Conservation (phyloP, 768 basidiomycete genomes). For the Lentinula raphanica region DNA sequence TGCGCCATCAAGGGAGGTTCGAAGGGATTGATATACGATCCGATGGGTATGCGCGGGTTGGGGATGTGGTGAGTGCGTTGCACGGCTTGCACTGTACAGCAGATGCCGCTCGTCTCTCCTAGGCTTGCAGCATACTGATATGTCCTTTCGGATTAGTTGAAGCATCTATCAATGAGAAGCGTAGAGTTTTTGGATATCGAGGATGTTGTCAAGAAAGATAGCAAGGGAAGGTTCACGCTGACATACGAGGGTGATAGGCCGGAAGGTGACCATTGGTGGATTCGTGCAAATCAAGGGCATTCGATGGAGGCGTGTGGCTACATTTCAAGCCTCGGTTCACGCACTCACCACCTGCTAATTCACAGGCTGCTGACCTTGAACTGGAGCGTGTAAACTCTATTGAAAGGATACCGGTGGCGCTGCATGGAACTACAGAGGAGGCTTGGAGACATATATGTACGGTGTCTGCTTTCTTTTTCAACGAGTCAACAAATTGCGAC, state of each 20-base stretch:
- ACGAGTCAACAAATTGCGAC: not conserved
- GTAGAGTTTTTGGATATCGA: constrained; percentile 42
- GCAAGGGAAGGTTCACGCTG: constrained; percentile 44
- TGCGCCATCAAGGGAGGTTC: constrained; percentile 62
- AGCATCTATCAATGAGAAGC: constrained; percentile 45
- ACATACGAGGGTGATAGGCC: constrained; percentile 32
- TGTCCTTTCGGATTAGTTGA: constrained; percentile 37
- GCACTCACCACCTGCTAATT: not conserved
- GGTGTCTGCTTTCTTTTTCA: constrained; percentile 10
- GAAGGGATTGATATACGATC: constrained; percentile 52
- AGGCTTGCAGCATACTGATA: not conserved
- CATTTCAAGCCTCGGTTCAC: not conserved
- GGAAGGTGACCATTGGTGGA: constrained; percentile 44
- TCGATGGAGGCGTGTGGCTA: constrained; percentile 42
- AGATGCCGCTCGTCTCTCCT: not conserved
- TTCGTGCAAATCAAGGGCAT: constrained; percentile 69
- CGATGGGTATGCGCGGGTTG: constrained; percentile 63
- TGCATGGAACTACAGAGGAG: constrained; percentile 54
- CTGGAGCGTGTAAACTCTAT: constrained; percentile 39
- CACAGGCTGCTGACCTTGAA: constrained; percentile 19
- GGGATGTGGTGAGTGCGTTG: constrained; percentile 49
- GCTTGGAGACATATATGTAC: constrained; percentile 57
- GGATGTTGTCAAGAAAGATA: constrained; percentile 45
- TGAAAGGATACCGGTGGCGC: constrained; percentile 44
- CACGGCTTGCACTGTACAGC: too few relatives aligned